These are phyloP conservation scores for Capsicum rhomboideum DNA, from an alignment of 257 asterid genomes.

Conservation along the genomic window DNA sequence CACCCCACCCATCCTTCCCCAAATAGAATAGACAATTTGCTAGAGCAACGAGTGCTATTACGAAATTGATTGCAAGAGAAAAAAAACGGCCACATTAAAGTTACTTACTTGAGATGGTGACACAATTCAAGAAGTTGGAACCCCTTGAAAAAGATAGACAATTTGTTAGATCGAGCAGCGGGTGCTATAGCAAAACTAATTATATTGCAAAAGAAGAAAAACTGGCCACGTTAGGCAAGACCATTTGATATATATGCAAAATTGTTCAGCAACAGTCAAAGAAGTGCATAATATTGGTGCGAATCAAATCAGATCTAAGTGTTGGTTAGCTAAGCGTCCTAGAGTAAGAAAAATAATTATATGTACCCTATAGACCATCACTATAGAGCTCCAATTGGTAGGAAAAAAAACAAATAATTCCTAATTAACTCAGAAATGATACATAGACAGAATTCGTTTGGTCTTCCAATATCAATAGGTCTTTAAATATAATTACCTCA, in stretches of 20 bases:
- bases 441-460: neutral
- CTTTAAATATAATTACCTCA: neutral
- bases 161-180: too few species aligned
- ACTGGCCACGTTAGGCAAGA: too few species aligned
- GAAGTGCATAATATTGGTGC: neutral
- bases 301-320: neutral
- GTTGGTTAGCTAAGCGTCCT: neutral
- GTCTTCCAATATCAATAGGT: neutral
- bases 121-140: neutral
- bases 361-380: neutral
- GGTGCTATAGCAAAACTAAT: too few species aligned
- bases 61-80: neutral
- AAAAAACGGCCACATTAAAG: neutral
- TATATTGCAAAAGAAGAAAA: too few species aligned
- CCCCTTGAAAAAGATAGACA: neutral
- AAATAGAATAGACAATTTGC: neutral
- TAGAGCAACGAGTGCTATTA: accelerated
- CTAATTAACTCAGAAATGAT: neutral
- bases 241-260: too few species aligned
- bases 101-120: neutral
- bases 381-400: neutral
- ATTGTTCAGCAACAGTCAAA: too few species aligned
- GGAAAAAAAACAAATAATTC: neutral
- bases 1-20: too few species aligned
- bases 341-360: neutral